Evolutionary conservation across 805 yeast species (phyloP).

Genomic region (Metschnikowia lunata): DNA sequence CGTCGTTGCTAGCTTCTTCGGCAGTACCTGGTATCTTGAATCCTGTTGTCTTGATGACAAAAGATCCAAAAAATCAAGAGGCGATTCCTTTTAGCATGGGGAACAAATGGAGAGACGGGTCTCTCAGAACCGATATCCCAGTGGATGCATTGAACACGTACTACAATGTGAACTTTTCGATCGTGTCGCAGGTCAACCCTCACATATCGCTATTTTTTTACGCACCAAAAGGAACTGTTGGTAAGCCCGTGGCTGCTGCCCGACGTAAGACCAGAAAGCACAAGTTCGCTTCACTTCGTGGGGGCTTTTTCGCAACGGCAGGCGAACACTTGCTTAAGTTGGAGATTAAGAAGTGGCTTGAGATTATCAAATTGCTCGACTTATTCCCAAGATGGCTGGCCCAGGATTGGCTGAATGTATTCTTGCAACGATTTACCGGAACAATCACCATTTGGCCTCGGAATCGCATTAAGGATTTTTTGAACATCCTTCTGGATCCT

Average conservation of each 20-base stretch:
- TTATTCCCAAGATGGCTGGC: conserved; percentile 63
- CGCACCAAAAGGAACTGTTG: conserved; percentile 77
- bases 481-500: conserved; percentile 66
- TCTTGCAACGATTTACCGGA: conserved; percentile 72
- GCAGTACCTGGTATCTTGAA: conserved; percentile 81
- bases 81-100: conserved; percentile 71
- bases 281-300: conserved; percentile 49
- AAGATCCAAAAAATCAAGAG: conserved; percentile 31
- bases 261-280: conserved; percentile 38
- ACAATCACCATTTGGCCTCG: conserved; percentile 76
- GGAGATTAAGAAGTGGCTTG: conserved; percentile 75
- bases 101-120: conserved; percentile 74
- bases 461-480: conserved; percentile 53
- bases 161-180: conserved; percentile 69
- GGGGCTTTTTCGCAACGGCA: conserved; percentile 74
- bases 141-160: conserved; percentile 67
- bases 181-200: conserved; percentile 81
- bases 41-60: conserved; percentile 78
- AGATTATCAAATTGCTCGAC: conserved; percentile 59
- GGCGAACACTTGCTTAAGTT: conserved; percentile 64
- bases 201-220: conserved; percentile 72
- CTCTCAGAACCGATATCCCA: conserved; percentile 75
- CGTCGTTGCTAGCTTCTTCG: conserved; percentile 67
- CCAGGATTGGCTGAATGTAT: conserved; percentile 77
- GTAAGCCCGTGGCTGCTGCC: conserved; percentile 62